These are phyloP conservation scores for Comarum palustre DNA, from an alignment of 306 rosid genomes.

Conservation along the genomic window DNA sequence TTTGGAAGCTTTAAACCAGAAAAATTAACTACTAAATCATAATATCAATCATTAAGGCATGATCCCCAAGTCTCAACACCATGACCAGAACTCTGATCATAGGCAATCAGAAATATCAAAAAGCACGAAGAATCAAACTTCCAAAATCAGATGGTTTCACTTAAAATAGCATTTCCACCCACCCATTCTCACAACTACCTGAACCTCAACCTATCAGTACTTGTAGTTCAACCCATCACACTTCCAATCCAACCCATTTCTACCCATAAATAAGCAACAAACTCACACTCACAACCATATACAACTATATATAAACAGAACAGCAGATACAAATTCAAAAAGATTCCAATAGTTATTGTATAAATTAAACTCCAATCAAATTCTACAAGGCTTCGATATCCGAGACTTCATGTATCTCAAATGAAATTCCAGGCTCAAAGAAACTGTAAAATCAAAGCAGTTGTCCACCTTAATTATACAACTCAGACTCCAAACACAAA, in stretches of 20 bases:
- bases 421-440: neutral
- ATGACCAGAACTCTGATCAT: constrained; percentile 11
- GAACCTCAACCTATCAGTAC: neutral
- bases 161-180: neutral
- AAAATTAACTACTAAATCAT: neutral
- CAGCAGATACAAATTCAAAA: no score
- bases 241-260: constrained; percentile 6
- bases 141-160: neutral
- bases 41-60: neutral
- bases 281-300: neutral
- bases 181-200: neutral
- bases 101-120: neutral
- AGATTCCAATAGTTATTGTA: neutral
- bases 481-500: neutral
- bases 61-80: neutral
- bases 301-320: neutral
- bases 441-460: neutral
- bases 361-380: neutral
- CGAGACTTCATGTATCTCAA: neutral
- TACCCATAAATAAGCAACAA: neutral
- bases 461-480: constrained; percentile 13
- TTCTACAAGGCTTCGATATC: neutral
- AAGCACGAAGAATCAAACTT: neutral
- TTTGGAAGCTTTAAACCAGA: neutral
- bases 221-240: neutral